These are phyloP conservation scores for Eimeria falciformis DNA, from an alignment of 169 alveolate species.

Conservation along the genomic window DNA sequence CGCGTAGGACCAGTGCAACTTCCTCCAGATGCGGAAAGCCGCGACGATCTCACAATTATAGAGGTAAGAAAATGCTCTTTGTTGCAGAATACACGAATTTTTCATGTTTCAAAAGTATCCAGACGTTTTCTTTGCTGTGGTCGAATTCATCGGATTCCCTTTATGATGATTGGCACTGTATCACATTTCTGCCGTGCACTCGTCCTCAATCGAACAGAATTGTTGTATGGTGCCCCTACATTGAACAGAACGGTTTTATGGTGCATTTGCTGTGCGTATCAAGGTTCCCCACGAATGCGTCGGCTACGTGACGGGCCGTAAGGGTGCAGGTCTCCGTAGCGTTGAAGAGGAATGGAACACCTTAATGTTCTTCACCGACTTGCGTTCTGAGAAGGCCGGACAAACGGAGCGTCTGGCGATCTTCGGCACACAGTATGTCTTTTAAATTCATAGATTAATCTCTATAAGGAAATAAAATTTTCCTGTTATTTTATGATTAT, in stretches of 20 bases:
- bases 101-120: too few relatives aligned
- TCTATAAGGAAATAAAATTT: not conserved
- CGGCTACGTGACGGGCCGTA: slow-evolving; percentile 84
- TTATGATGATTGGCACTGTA: too few relatives aligned
- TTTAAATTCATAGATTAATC: not conserved
- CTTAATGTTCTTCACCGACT: slow-evolving; percentile 81
- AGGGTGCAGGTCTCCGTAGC: slow-evolving; percentile 82
- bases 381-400: slow-evolving; percentile 59
- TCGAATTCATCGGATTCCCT: too few relatives aligned
- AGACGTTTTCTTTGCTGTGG: too few relatives aligned
- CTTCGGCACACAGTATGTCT: slow-evolving; percentile 58
- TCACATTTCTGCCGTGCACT: too few relatives aligned
- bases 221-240: too few relatives aligned
- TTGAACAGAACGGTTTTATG: too few relatives aligned
- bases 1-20: slow-evolving; percentile 85
- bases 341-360: slow-evolving; percentile 85
- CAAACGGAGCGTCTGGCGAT: slow-evolving; percentile 73
- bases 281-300: slow-evolving; percentile 81
- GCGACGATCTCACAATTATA: slow-evolving; percentile 81
- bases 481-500: not conserved
- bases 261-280: too few relatives aligned
- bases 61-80: slow-evolving; percentile 53
- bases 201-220: too few relatives aligned
- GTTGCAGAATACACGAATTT: too few relatives aligned
- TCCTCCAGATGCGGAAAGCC: slow-evolving; percentile 77